phyloP scores from a whole-genome alignment of 83 land plant genomes.

The Diphasiastrum complanatum region DNA sequence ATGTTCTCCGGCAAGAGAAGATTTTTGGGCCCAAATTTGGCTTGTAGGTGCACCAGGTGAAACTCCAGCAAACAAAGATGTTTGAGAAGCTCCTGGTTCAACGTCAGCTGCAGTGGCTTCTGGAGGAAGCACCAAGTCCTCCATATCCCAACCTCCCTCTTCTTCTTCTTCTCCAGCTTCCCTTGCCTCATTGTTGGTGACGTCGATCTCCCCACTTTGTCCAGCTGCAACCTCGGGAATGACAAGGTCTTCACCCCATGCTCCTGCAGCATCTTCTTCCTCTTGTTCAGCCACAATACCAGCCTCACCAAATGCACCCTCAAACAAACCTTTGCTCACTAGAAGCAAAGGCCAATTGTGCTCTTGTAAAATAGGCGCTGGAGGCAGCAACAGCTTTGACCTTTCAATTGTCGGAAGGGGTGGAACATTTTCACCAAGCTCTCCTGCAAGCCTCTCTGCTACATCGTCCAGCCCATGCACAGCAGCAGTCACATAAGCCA shows the following conservation, averaged over 20 bases:
- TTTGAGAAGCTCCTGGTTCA: too few relatives aligned
- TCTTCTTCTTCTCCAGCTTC: not conserved
- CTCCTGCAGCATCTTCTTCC: too few relatives aligned
- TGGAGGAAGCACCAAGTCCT: not conserved
- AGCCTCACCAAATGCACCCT: not conserved
- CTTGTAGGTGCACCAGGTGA: too few relatives aligned
- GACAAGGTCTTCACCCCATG: too few relatives aligned
- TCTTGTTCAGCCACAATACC: too few relatives aligned
- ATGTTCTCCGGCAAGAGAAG: constrained; percentile 44
- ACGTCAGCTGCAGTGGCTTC: too few relatives aligned
- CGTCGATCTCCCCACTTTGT: not conserved
- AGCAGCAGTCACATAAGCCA: too few relatives aligned
- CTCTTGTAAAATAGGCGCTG: not conserved
- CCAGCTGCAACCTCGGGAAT: too few relatives aligned
- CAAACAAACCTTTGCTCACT: not conserved
- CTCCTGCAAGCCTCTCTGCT: too few relatives aligned
- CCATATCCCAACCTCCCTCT: not conserved
- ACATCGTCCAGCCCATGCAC: too few relatives aligned
- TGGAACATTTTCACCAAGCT: not conserved
- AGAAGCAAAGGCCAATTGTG: not conserved
- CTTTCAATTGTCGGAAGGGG: not conserved
- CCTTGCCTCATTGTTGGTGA: not conserved
- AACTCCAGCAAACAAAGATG: too few relatives aligned
- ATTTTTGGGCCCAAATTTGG: constrained; percentile 40
- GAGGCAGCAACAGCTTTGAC: not conserved